A percentile compares a stretch with the other conserved stretches of the same genome.
These are phyloP conservation scores for Selaginella moellendorffii DNA, from an alignment of 75 land plant genomes.

Conservation along the genomic window DNA sequence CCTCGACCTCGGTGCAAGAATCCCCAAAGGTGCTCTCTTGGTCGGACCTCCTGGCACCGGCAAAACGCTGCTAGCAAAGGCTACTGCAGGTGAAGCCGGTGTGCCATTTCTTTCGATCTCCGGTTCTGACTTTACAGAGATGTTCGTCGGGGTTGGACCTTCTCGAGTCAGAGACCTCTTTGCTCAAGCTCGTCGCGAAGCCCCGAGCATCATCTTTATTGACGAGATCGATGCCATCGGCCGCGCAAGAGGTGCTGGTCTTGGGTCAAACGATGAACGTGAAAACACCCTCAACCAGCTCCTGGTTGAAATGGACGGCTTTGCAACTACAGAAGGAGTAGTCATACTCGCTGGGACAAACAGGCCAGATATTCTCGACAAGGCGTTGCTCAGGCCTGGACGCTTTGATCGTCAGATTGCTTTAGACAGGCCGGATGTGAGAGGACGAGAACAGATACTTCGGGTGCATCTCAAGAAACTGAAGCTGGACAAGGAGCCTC, in stretches of 20 bases:
- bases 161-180: slow-evolving; percentile 45
- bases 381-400: slow-evolving; percentile 3
- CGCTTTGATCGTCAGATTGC: neutral
- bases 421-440: neutral
- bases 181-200: slow-evolving; percentile 30
- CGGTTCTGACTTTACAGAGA: slow-evolving; percentile 57
- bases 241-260: neutral
- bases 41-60: slow-evolving; percentile 62
- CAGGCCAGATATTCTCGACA: neutral
- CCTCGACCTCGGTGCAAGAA: slow-evolving; percentile 42
- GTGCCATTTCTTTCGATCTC: slow-evolving; percentile 48
- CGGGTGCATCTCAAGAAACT: neutral
- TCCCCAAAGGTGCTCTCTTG: slow-evolving; percentile 32
- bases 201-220: slow-evolving; percentile 49
- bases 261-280: neutral
- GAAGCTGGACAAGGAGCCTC: neutral
- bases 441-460: neutral
- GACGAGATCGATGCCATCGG: slow-evolving; percentile 67
- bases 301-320: neutral
- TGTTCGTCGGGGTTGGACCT: slow-evolving; percentile 65
- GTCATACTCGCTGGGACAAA: neutral
- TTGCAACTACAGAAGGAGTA: neutral
- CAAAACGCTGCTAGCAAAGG: slow-evolving; percentile 52
- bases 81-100: slow-evolving; percentile 52
- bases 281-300: neutral